Evolutionary conservation across 441 rosid species (phyloP).

Genomic region (Euphorbia celastroides): DNA sequence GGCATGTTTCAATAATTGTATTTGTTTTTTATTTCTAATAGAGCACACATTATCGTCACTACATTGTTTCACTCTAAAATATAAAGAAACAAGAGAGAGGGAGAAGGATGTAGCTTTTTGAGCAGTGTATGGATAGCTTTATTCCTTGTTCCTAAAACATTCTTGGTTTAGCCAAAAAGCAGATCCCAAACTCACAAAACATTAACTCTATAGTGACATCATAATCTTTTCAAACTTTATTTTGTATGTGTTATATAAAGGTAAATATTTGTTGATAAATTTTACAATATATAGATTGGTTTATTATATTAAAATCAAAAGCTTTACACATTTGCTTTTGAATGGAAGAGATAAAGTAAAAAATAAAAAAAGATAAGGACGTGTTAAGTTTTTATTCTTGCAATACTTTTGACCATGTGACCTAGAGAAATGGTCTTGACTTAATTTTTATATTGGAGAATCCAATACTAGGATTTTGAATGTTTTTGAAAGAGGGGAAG

Average conservation of each 20-base stretch:
- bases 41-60: too few relatives aligned
- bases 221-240: neutral
- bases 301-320: neutral
- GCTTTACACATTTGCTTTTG: neutral
- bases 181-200: constrained; percentile 33
- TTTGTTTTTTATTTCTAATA: too few relatives aligned
- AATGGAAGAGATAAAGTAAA: neutral
- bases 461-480: constrained; percentile 7
- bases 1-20: too few relatives aligned
- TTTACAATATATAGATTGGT: too few relatives aligned
- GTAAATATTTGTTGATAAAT: too few relatives aligned
- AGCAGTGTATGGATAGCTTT: constrained; percentile 34
- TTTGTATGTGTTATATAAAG: too few relatives aligned
- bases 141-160: constrained; percentile 33
- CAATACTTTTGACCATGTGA: constrained; percentile 24
- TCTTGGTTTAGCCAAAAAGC: constrained; percentile 47
- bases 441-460: constrained; percentile 20
- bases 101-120: constrained; percentile 30
- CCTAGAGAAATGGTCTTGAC: constrained; percentile 14
- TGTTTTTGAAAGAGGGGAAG: neutral
- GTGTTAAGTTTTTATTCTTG: constrained; percentile 3
- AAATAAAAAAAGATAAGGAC: constrained; percentile 20
- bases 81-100: constrained; percentile 8
- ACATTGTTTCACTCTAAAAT: too few relatives aligned
- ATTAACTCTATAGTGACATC: constrained; percentile 7